phyloP scores from a whole-genome alignment of 1,284 basidiomycete species.

The Pterulicium gracile region DNA sequence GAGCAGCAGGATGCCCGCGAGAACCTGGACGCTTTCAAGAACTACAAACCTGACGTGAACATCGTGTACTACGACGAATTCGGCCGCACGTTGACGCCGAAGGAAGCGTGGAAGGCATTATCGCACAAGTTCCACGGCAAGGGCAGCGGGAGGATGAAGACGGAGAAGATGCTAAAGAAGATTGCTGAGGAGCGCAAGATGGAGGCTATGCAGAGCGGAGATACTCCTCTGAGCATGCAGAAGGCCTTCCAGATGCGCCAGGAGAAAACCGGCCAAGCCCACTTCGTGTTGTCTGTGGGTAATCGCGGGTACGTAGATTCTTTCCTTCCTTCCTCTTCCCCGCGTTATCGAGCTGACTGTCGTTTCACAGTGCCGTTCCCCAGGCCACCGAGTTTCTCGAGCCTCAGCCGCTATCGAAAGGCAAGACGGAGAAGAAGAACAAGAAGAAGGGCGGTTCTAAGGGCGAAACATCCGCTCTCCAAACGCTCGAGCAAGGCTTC shows the following conservation, averaged over 20 bases:
- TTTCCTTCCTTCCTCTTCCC: constrained; percentile 4
- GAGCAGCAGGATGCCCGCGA: constrained; percentile 88
- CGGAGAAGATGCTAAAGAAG: constrained; percentile 87
- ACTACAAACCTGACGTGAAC: constrained; percentile 95
- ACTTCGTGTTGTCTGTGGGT: constrained; percentile 88
- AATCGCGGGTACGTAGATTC: constrained; percentile 69
- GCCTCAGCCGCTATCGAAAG: constrained; percentile 57
- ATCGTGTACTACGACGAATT: constrained; percentile 97
- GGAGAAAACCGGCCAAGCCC: constrained; percentile 86
- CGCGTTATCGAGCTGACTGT: constrained; percentile 8
- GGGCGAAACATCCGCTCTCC: constrained; percentile 31
- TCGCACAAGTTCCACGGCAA: constrained; percentile 96
- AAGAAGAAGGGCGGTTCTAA: constrained; percentile 55
- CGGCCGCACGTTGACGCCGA: constrained; percentile 80
- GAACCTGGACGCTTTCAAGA: constrained; percentile 75
- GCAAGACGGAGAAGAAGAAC: constrained; percentile 69
- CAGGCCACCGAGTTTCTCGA: constrained; percentile 72
- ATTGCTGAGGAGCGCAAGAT: constrained; percentile 91
- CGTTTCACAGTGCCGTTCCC: constrained; percentile 55
- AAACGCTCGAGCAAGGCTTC: constrained; percentile 48
- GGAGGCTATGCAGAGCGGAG: constrained; percentile 82
- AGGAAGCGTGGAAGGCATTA: constrained; percentile 95
- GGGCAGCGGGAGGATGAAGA: constrained; percentile 88
- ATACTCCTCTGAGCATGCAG: constrained; percentile 89
- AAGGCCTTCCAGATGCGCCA: constrained; percentile 84